phyloP scores from a whole-genome alignment of 2,329 filamentous ascomycete genomes.

The Trichoderma semiorbis region DNA sequence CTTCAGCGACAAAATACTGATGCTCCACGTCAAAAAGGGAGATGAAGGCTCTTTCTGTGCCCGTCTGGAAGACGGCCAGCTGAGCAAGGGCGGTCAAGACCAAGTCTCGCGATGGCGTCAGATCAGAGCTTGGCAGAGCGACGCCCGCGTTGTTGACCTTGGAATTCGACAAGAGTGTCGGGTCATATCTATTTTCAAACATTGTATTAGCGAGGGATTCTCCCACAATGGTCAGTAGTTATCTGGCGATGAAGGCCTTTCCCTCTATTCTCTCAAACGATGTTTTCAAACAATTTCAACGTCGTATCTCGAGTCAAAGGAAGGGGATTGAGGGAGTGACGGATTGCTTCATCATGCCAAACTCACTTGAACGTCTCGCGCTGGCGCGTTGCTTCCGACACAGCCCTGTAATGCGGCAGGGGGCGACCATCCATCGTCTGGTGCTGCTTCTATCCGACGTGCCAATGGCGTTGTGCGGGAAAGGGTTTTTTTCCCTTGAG shows the following conservation, averaged over 20 bases:
- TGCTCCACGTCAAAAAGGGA: constrained; percentile 45
- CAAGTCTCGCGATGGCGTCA: constrained; percentile 29
- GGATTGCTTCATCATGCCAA: not conserved
- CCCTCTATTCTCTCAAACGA: not conserved
- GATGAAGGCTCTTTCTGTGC: constrained; percentile 40
- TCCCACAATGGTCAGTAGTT: not conserved
- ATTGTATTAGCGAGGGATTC: not conserved
- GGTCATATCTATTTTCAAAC: constrained; percentile 10
- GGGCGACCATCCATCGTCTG: constrained; percentile 14
- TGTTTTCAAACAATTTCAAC: not conserved
- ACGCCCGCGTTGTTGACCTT: constrained; percentile 6
- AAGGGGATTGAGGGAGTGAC: not conserved
- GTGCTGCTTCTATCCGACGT: not conserved
- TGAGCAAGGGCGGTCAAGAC: constrained; percentile 46
- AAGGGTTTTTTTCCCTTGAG: not conserved
- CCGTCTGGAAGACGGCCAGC: constrained; percentile 41
- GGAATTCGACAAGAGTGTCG: constrained; percentile 2
- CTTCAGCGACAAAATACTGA: constrained; percentile 48
- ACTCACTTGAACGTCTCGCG: constrained; percentile 20
- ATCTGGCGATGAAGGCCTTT: not conserved
- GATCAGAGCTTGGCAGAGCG: constrained; percentile 14
- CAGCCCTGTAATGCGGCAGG: constrained; percentile 6
- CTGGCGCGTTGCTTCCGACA: constrained; percentile 19
- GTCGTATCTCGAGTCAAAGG: not conserved
- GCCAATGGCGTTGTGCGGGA: not conserved